Percentiles rank a stretch among this genome's conserved stretches.
These are phyloP conservation scores for Chlorella ohadii DNA, from an alignment of 139 green algal genomes.

Conservation along the genomic window DNA sequence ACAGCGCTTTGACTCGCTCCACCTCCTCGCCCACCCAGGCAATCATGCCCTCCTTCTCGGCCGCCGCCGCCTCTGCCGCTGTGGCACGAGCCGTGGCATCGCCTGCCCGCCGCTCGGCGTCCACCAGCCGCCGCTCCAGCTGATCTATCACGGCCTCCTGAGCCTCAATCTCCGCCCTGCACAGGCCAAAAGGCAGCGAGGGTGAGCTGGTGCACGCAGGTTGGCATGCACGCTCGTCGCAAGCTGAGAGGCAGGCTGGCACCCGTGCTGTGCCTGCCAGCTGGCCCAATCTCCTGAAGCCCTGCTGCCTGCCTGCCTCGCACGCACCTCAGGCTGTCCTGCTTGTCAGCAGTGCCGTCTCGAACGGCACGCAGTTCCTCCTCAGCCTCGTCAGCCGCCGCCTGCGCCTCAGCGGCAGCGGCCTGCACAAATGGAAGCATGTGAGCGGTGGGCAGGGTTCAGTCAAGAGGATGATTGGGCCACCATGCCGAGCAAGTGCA, in stretches of 20 bases:
- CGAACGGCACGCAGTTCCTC: conserved; percentile 42
- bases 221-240: too few relatives aligned
- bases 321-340: conserved; percentile 11
- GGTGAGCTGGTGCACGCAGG: too few relatives aligned
- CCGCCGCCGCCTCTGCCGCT: conserved; percentile 15
- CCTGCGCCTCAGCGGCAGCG: conserved; percentile 54
- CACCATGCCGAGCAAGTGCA: too few relatives aligned
- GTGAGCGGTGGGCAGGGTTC: too few relatives aligned
- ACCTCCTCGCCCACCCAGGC: conserved; percentile 57
- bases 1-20: conserved; percentile 59
- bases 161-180: conserved; percentile 49
- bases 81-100: conserved; percentile 28
- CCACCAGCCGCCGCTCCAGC: conserved; percentile 31
- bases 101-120: conserved; percentile 17
- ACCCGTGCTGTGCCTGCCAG: too few relatives aligned
- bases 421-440: not conserved
- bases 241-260: too few relatives aligned
- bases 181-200: not conserved
- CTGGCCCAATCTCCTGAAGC: too few relatives aligned
- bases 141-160: conserved; percentile 42
- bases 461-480: too few relatives aligned
- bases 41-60: conserved; percentile 54
- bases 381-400: conserved; percentile 54
- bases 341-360: conserved; percentile 33
- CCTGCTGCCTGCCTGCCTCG: too few relatives aligned